A percentile compares a stretch with the other conserved stretches of the same genome.
phyloP scores from a whole-genome alignment of 176 grass and related monocot genomes.

The Eleusine coracana region DNA sequence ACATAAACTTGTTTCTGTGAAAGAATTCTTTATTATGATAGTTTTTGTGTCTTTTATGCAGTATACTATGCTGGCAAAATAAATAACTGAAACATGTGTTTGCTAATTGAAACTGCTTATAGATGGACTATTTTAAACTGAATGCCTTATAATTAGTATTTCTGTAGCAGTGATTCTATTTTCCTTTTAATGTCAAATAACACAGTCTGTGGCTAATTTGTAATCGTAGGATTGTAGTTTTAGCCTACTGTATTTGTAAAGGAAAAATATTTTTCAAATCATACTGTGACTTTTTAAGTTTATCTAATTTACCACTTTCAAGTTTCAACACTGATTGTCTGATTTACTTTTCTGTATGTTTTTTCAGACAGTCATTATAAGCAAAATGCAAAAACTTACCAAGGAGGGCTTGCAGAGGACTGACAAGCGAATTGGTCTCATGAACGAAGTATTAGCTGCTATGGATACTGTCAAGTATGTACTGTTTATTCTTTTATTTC shows the following conservation, averaged over 20 bases:
- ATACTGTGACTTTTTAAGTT: not conserved
- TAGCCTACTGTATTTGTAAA: conserved; percentile 25
- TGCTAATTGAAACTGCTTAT: not conserved
- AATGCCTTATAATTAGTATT: conserved; percentile 4
- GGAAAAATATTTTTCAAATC: conserved; percentile 13
- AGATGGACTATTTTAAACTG: not conserved
- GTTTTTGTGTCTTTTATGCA: not conserved
- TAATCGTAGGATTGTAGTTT: conserved; percentile 8
- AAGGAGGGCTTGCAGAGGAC: conserved; percentile 97
- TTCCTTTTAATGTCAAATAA: conserved; percentile 15
- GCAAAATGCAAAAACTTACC: conserved; percentile 95
- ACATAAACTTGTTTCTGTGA: not conserved
- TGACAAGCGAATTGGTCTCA: conserved; percentile 94
- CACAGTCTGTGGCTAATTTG: not conserved
- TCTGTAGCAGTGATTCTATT: not conserved
- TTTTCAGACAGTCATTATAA: conserved; percentile 82
- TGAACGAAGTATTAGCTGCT: conserved; percentile 99
- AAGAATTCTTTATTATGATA: not conserved
- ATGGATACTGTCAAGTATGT: conserved; percentile 99
- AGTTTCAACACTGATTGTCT: not conserved
- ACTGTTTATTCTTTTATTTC: conserved; percentile 22
- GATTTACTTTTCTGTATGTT: conserved; percentile 29
- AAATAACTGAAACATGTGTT: not conserved
- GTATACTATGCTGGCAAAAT: not conserved
- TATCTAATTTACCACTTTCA: conserved; percentile 13